Conservation (phyloP, 768 basidiomycete genomes). For the Macrolepiota albuminosa region DNA sequence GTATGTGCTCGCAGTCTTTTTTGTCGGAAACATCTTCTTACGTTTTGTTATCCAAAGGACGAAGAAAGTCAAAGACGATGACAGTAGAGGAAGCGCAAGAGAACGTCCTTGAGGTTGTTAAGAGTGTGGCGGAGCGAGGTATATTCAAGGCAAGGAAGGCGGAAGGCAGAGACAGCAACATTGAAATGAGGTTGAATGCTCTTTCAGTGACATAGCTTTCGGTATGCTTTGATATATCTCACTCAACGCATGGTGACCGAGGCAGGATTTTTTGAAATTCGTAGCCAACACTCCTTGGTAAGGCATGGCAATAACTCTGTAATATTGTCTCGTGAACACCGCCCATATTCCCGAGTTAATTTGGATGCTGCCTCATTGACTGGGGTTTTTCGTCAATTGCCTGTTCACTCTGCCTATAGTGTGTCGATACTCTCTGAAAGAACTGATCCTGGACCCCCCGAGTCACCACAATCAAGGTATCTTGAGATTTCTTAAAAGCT, state of each 20-base stretch:
- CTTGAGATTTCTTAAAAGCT: too few relatives aligned
- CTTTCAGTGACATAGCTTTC: background rate
- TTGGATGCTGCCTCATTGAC: background rate
- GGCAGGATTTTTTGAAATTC: background rate
- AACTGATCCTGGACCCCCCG: too few relatives aligned
- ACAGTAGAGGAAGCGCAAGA: conserved; percentile 25
- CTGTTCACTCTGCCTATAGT: background rate
- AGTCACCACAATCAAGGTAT: background rate
- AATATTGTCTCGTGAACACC: background rate
- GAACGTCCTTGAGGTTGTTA: conserved; percentile 51
- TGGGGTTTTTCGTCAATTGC: background rate
- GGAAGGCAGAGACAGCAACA: conserved; percentile 51
- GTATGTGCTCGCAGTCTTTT: conserved; percentile 36
- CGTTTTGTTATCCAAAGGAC: background rate
- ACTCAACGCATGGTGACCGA: background rate
- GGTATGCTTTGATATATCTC: background rate
- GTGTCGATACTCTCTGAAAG: too few relatives aligned
- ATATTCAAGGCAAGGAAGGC: conserved; percentile 69
- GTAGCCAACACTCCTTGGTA: background rate
- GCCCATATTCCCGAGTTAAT: too few relatives aligned
- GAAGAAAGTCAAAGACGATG: conserved; percentile 26
- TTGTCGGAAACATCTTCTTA: background rate
- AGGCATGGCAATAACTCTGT: background rate
- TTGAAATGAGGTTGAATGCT: conserved; percentile 4
- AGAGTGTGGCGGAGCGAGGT: conserved; percentile 54